Evolutionary conservation across 345 rosid species (phyloP), one percentile per base, ranked within the genome.

Genomic region (Viola odorata): DNA sequence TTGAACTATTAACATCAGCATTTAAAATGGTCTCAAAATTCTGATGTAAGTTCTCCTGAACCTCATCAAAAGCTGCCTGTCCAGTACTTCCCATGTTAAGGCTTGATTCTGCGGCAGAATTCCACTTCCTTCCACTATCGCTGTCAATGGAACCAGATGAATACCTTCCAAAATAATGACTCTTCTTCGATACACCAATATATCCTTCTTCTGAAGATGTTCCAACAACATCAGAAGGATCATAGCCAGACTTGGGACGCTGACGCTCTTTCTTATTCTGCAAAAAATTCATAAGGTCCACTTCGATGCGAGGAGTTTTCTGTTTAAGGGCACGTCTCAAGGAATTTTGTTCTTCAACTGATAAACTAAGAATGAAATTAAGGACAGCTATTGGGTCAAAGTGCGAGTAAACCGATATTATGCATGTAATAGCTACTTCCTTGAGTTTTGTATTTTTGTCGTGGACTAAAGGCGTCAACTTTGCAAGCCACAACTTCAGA

Each of bases 331-430:
- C 77, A 57, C 99, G 87, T 77, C 97, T 85, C 81, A 90, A 78
- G 62, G 88, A 84, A 79, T 88, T 94, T 72, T 94, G 99, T 70
- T 94, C 96, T 77, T 94, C 99, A 71, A 94, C 91, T 40, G 97
- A 86, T 73, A 94, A 76, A 81, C 89, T 85, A 68, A 91, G 91
- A 72, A 94, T 90, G 72, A 84, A 94, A 81, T 86, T 88, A 69
- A 94, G 89, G 69, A 94, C 91, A 77, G 95, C 92, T 55, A 78
- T 72, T 8, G 97, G 73, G 77, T 94, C 99, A 66, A 81, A 94
- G 78, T 90, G 84, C 49, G 91, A 70, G 75, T 86, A 94, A 14
- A 94, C 92, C 17, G 99, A 86, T 81, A 94, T 86, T 60, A 91
- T 90, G 82, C 99, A 94, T 37, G 84, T 80, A 41, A 94, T 87